These are phyloP conservation scores for Pontederia paniculata DNA, from an alignment of 176 grass and related monocot genomes.

Conservation along the genomic window DNA sequence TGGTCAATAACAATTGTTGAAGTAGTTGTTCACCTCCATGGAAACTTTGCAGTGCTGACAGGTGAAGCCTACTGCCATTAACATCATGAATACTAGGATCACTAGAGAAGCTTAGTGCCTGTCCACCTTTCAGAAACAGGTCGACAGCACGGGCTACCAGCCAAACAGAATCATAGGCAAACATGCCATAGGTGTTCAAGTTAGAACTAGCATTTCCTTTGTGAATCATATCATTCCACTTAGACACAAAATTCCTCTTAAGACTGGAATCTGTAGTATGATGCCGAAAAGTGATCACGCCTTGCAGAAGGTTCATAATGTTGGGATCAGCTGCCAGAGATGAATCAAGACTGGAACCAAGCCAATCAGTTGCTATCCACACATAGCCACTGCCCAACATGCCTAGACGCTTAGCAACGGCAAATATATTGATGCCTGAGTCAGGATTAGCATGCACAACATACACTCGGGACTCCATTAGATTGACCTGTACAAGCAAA, in stretches of 20 bases:
- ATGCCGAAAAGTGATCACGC: conserved; percentile 49
- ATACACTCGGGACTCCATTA: conserved; percentile 61
- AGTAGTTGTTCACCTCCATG: conserved; percentile 49
- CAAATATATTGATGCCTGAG: conserved; percentile 48
- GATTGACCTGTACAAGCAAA: conserved; percentile 26
- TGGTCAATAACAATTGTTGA: conserved; percentile 29
- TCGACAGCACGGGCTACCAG: conserved; percentile 54
- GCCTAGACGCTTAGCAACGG: conserved; percentile 24
- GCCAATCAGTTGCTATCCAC: conserved; percentile 89
- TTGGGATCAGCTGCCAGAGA: conserved; percentile 19
- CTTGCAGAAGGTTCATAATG: conserved; percentile 35
- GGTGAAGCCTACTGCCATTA: conserved; percentile 34
- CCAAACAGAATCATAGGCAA: conserved; percentile 71
- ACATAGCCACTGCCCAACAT: conserved; percentile 62
- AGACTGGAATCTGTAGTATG: conserved; percentile 42
- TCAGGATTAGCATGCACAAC: conserved; percentile 72
- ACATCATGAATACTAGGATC: conserved; percentile 28
- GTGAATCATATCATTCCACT: conserved; percentile 26
- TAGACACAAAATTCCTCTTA: conserved; percentile 38
- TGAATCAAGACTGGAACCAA: conserved; percentile 38
- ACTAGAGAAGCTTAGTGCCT: conserved; percentile 40
- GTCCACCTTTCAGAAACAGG: conserved; percentile 33
- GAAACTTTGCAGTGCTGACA: conserved; percentile 39
- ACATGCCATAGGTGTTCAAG: conserved; percentile 53
- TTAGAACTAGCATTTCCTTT: conserved; percentile 8